Evolutionary conservation across 73 alveolate species (phyloP).

Genomic region (Tetrahymena malaccensis): DNA sequence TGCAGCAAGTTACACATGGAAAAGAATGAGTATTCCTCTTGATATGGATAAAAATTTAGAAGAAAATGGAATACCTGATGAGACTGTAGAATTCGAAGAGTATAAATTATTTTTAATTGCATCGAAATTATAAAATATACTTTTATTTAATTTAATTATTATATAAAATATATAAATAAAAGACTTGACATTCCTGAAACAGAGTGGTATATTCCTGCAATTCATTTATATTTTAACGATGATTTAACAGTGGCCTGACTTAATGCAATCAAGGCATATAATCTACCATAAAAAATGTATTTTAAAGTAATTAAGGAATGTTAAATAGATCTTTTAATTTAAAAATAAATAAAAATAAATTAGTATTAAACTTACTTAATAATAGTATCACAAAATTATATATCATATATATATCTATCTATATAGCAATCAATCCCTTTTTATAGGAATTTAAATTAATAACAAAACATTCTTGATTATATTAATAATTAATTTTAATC

Average conservation of each 20-base stretch:
- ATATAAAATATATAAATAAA: slow-evolving; percentile 39
- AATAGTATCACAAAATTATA: background rate
- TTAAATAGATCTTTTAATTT: background rate
- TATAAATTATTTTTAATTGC: background rate
- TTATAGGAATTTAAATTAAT: background rate
- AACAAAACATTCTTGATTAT: too few relatives aligned
- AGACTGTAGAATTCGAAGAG: slow-evolving; percentile 78
- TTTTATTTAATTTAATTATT: too few relatives aligned
- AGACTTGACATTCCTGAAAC: slow-evolving; percentile 81
- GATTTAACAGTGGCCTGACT: slow-evolving; percentile 89
- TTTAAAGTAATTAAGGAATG: background rate
- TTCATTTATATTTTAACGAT: slow-evolving; percentile 95
- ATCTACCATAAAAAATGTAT: background rate
- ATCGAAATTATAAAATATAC: too few relatives aligned
- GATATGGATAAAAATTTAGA: slow-evolving; percentile 96
- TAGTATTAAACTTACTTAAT: background rate
- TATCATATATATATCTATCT: too few relatives aligned
- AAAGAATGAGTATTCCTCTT: slow-evolving; percentile 91
- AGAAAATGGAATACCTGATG: slow-evolving; percentile 98
- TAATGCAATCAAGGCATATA: background rate
- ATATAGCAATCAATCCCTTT: background rate
- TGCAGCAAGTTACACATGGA: slow-evolving; percentile 98
- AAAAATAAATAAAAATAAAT: too few relatives aligned
- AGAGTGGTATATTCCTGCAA: slow-evolving; percentile 94
- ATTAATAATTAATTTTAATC: too few relatives aligned